Conservation (phyloP, 495 filamentous ascomycete genomes). For the Aeminium ludgeri region DNA sequence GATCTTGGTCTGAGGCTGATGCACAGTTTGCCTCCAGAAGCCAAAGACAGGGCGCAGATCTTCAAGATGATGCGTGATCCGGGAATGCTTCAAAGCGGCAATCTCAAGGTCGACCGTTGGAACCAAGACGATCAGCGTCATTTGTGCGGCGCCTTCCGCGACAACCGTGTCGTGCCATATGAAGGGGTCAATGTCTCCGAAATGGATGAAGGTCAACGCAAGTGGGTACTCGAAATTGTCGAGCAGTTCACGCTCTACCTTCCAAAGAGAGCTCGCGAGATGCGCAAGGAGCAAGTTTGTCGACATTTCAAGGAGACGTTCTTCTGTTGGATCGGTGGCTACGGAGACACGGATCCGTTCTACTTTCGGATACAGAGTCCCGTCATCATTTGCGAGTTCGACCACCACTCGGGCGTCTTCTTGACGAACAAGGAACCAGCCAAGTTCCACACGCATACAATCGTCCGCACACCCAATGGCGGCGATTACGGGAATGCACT, state of each 20-base stretch:
- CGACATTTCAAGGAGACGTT: constrained; percentile 46
- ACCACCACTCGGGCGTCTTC: constrained; percentile 64
- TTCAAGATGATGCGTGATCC: constrained; percentile 40
- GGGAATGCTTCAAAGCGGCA: constrained; percentile 35
- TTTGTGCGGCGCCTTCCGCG: constrained; percentile 55
- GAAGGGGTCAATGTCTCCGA: constrained; percentile 41
- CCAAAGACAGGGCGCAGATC: constrained; percentile 35
- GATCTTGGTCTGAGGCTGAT: constrained; percentile 44
- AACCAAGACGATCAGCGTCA: constrained; percentile 63
- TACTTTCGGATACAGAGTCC: constrained; percentile 63
- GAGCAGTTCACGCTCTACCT: constrained; percentile 48
- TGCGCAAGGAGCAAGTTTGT: constrained; percentile 34
- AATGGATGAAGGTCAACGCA: constrained; percentile 31
- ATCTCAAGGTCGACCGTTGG: constrained; percentile 38
- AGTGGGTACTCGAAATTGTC: constrained; percentile 37
- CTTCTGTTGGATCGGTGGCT: constrained; percentile 59
- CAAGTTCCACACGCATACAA: constrained; percentile 60
- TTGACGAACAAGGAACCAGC: constrained; percentile 52
- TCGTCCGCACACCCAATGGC: constrained; percentile 49
- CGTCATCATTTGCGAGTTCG: constrained; percentile 55
- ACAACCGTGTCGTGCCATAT: constrained; percentile 60
- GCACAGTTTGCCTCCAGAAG: constrained; percentile 36
- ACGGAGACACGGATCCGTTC: constrained; percentile 46
- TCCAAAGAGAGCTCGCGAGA: constrained; percentile 32
- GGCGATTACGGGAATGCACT: constrained; percentile 54